Evolutionary conservation across 305 asterid species (phyloP).

Genomic region (Fraxinus xanthoxyloides): DNA sequence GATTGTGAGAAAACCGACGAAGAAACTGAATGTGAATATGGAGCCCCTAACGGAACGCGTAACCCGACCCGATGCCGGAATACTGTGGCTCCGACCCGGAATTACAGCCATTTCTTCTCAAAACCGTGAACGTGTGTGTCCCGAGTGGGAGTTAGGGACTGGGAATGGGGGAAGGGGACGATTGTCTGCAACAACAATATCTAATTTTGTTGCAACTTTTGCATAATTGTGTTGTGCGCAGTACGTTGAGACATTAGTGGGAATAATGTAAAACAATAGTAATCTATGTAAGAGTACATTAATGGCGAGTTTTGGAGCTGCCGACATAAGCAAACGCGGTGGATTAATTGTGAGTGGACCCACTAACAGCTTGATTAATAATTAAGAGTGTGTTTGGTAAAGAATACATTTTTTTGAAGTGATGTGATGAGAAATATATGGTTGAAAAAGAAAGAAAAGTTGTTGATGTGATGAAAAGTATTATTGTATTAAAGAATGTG

Average conservation of each 20-base stretch:
- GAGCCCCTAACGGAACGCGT: not conserved
- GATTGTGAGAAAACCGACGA: conserved; percentile 29
- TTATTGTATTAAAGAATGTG: no score
- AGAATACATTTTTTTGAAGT: no score
- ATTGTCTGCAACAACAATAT: not conserved
- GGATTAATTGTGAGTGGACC: not conserved
- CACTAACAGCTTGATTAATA: not conserved
- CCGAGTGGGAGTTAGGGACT: not conserved
- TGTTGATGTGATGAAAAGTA: no score
- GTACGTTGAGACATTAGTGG: not conserved
- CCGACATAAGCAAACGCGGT: not conserved
- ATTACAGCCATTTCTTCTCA: not conserved
- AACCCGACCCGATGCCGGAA: conserved; percentile 14
- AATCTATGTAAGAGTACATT: not conserved
- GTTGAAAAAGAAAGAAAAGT: no score
- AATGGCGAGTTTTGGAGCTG: not conserved
- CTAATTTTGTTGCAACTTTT: not conserved
- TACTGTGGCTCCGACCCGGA: not conserved
- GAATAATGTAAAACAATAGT: not conserved
- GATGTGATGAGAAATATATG: no score
- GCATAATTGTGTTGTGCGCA: not conserved
- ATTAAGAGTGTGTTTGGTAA: no score
- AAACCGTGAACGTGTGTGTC: not conserved
- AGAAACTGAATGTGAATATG: conserved; percentile 19
- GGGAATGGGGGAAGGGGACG: not conserved